Evolutionary conservation across 2,329 filamentous ascomycete genomes (phyloP), one percentile per base, ranked within the genome.

Genomic region (Diplodia sapinea): DNA sequence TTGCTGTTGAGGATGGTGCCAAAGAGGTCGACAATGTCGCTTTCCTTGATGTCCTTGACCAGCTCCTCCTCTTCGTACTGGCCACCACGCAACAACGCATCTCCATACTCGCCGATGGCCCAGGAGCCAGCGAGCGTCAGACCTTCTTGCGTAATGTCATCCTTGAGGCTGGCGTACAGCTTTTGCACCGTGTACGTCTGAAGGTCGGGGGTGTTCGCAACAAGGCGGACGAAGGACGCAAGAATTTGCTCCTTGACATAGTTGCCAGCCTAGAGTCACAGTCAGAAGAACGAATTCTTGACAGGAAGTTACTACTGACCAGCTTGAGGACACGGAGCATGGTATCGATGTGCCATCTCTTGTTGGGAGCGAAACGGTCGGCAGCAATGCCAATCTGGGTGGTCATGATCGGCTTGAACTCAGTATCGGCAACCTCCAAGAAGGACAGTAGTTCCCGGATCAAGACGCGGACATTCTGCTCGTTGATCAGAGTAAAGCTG

Each of bases 381-480:
- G 96, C 95, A 12, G 96, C 95, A 73, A 99, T 93, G 29, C 95
- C 95, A 77, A 99, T 99, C 76, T 99, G 95, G 65, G 91, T 95
- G 1, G 95, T 99, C 94, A 99, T 97, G 65, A 93, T 92, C 7
- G 95, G 92, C 82, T 99, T 99, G 83, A 99, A 99, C 79, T 99
- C 95, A 71, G 96, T 97, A 75, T 99, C 95, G 66, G 96, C 94
- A 63, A 97, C 93, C 79, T 99, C 95, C 68, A 99, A 81, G 85
- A 99, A 99, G 7, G 95, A 93, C 52, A 99, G 85, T 50, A 99
- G 84, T 77, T 99, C 96, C 70, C 96, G 85, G 69, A 99, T 95
- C 49, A 99, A 85, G 4, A 98, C 92, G 49, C 95, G 89, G 43
- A 99, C 93, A 74, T 99, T 99, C 79, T 90, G 88, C 77, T 98